Evolutionary conservation across 2,329 filamentous ascomycete species (phyloP).

Genomic region (Neonectria faginata): DNA sequence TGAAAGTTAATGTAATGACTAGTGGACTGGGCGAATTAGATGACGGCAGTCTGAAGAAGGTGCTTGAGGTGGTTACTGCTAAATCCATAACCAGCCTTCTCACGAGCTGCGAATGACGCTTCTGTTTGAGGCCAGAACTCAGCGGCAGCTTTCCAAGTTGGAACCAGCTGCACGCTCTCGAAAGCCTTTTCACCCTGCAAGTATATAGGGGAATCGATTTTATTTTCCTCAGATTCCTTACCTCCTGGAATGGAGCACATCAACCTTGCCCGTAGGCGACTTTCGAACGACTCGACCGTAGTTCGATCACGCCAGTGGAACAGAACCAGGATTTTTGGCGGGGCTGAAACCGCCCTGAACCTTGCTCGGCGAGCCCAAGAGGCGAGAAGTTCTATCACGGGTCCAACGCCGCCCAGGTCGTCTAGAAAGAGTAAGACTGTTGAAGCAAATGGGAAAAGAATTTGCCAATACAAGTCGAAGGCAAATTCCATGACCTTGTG

Average conservation of each 20-base stretch:
- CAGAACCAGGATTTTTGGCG: not conserved
- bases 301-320: not conserved
- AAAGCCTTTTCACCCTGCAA: constrained; percentile 1
- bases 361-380: not conserved
- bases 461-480: not conserved
- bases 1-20: constrained; percentile 4
- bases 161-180: constrained; percentile 1
- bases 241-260: not conserved
- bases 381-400: not conserved
- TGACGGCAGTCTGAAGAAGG: constrained; percentile 4
- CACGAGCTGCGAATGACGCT: not conserved
- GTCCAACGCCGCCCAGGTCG: not conserved
- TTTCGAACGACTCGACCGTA: not conserved
- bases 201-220: not conserved
- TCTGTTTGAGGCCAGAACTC: not conserved
- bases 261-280: not conserved
- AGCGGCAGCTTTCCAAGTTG: not conserved
- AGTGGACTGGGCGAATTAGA: not conserved
- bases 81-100: not conserved
- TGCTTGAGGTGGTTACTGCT: not conserved
- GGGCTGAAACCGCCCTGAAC: not conserved
- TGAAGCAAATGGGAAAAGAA: constrained; percentile 2
- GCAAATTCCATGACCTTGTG: constrained; percentile 3
- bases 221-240: not conserved
- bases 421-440: constrained; percentile 9